Evolutionary conservation across 805 yeast species (phyloP).

Genomic region (Hermanozyma aechmeae): DNA sequence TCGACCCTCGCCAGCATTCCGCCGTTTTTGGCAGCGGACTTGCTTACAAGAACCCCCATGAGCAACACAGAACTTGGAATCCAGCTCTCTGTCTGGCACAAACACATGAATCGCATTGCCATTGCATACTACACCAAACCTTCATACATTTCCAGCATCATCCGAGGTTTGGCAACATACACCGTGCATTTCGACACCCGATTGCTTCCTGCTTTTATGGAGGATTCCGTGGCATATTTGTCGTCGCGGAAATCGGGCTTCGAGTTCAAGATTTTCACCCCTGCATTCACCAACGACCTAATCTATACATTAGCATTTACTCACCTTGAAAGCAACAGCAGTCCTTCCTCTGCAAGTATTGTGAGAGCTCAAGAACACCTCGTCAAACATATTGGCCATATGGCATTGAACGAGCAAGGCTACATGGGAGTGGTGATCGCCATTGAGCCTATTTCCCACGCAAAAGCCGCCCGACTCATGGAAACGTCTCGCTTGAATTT

Average conservation of each 20-base stretch:
- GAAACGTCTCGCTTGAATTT: conserved; percentile 16
- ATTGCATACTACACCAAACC: conserved; percentile 11
- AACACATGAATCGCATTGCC: conserved; percentile 15
- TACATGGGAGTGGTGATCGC: conserved; percentile 29
- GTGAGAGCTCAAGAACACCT: conserved; percentile 21
- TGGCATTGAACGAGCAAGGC: conserved; percentile 17
- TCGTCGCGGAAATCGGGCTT: conserved; percentile 13
- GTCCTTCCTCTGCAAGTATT: conserved; percentile 2
- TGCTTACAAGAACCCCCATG: conserved; percentile 28
- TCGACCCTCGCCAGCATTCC: conserved; percentile 24
- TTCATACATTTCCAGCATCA: conserved; percentile 8
- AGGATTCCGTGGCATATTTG: conserved; percentile 10
- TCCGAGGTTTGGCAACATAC: conserved; percentile 21
- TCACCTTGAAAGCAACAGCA: background rate
- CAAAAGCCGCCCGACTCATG: conserved; percentile 18
- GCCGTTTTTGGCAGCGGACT: conserved; percentile 26
- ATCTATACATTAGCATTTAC: conserved; percentile 14
- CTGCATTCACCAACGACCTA: conserved; percentile 10
- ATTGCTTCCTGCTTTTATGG: conserved; percentile 12
- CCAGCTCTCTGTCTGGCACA: conserved; percentile 28
- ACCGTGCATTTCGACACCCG: conserved; percentile 15
- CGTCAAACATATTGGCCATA: conserved; percentile 12
- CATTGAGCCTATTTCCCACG: conserved; percentile 13
- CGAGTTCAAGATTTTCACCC: conserved; percentile 8
- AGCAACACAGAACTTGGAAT: conserved; percentile 20